These are phyloP conservation scores for Wallacemonas sp. DNA, from an alignment of 208 protist species.

Conservation along the genomic window DNA sequence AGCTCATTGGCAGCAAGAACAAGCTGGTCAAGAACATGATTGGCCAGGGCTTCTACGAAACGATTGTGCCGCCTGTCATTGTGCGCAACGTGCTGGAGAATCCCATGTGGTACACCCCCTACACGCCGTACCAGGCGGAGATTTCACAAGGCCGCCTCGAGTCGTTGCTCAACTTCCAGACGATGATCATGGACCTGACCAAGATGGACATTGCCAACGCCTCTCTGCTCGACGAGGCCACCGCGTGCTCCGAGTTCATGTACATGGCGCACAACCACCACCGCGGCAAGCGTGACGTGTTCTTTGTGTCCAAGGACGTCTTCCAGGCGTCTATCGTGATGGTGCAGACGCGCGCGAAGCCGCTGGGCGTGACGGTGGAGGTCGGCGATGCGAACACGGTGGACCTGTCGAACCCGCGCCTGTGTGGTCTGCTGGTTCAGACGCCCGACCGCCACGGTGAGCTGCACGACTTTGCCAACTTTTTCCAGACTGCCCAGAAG, in stretches of 20 bases:
- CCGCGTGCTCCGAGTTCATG: constrained; percentile 71
- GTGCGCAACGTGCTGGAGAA: constrained; percentile 98
- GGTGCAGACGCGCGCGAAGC: constrained; percentile 69
- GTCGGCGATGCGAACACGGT: constrained; percentile 74
- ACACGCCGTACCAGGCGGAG: constrained; percentile 98
- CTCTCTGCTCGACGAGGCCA: constrained; percentile 96
- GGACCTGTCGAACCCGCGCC: constrained; percentile 53
- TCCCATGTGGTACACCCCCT: constrained; percentile 99
- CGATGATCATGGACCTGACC: constrained; percentile 96
- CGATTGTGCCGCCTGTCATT: constrained; percentile 91
- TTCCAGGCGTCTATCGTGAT: constrained; percentile 73
- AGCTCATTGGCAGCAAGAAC: constrained; percentile 74
- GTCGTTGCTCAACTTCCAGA: constrained; percentile 98
- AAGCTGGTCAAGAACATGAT: constrained; percentile 92
- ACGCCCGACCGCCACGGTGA: constrained; percentile 92
- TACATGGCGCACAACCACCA: constrained; percentile 61
- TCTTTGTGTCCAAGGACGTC: constrained; percentile 65
- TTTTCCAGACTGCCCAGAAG: constrained; percentile 70
- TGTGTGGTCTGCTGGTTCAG: constrained; percentile 94
- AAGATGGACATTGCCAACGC: constrained; percentile 95
- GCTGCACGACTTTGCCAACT: constrained; percentile 77
- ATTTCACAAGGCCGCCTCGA: constrained; percentile 97
- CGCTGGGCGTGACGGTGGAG: constrained; percentile 89
- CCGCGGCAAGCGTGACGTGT: constrained; percentile 54
- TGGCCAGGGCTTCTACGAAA: constrained; percentile 94